Evolutionary conservation across 345 rosid species (phyloP), one percentile per base, ranked within the genome.

Genomic region (Combretum micranthum): DNA sequence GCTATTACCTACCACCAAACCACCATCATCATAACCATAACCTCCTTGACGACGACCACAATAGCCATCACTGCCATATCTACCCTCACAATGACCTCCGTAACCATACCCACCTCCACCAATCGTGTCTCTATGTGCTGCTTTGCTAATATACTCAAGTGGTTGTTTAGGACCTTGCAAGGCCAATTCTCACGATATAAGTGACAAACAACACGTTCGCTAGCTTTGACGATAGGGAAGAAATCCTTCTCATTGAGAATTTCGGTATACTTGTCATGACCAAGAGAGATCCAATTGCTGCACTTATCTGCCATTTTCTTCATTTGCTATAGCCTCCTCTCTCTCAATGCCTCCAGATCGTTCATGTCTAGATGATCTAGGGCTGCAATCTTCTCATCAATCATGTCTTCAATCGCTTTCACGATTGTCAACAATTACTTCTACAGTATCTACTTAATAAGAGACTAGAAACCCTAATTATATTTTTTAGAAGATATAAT

Each of bases 151-250:
- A 77, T 76, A 51, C 78, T 66, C 88, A 90, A 44, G 58, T 90
- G 97, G 47, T 94, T 90, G 79, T 94, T 96, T 89, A 94, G 75
- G 73, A 94, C 97, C 86, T 93, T 90, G 77, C 99, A 90, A 23
- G 96, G 99, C 97, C 97, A 93, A 65, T 93, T 93, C 46, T 89
- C 96, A 60, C 97, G 95, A 70, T 87, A 87, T 68, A 90, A 93
- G 59, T 93, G 99, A 71, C 97, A 89, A 39, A 87, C 95, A 52
- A 90, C 97, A 47, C 99, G 95, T 44, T 90, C 96, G 61, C 96
- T 93, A 37, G 92, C 92, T 60, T 90, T 93, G 22, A 89, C 99
- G 42, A 64, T 64, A 26, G 92, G 56, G 78, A 93, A 87, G 77
- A 93, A 87, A 42, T 93, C 97, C 62, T 89, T 89, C 78, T 93